Evolutionary conservation across 2,329 filamentous ascomycete species (phyloP).

Genomic region (Sporothrix phasma): DNA sequence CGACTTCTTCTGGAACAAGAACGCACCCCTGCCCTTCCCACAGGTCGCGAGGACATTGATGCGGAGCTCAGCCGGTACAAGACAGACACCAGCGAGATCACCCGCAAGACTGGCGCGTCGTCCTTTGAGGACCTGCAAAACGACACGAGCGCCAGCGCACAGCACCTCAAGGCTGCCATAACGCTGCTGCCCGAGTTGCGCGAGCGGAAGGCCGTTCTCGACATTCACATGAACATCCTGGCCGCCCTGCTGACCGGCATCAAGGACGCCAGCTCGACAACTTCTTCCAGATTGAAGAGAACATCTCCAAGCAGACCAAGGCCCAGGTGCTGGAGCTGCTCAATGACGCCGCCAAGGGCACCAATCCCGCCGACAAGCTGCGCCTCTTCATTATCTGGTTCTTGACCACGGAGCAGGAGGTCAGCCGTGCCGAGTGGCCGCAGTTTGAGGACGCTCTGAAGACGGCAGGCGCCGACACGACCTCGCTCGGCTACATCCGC

Average conservation of each 20-base stretch:
- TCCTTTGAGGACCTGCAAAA: constrained; percentile 88
- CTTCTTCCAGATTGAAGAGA: constrained; percentile 92
- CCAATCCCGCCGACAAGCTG: constrained; percentile 77
- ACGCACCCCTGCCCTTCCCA: constrained; percentile 82
- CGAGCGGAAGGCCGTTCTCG: constrained; percentile 83
- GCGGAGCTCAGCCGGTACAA: constrained; percentile 89
- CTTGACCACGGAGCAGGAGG: constrained; percentile 82
- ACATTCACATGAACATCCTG: constrained; percentile 99
- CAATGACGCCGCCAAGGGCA: constrained; percentile 71
- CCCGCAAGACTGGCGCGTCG: constrained; percentile 85
- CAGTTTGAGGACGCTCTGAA: constrained; percentile 78
- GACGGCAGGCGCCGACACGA: constrained; percentile 63
- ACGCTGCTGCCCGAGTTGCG: constrained; percentile 83
- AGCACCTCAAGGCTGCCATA: constrained; percentile 92
- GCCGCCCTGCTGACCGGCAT: constrained; percentile 69
- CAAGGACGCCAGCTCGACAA: constrained; percentile 91
- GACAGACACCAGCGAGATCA: constrained; percentile 88
- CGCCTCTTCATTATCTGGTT: constrained; percentile 96
- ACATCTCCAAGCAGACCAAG: constrained; percentile 83
- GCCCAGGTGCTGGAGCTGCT: constrained; percentile 80
- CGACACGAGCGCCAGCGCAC: constrained; percentile 78
- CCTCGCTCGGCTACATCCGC: constrained; percentile 74
- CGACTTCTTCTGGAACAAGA: constrained; percentile 96
- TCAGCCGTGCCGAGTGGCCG: constrained; percentile 71
- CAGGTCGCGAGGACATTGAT: constrained; percentile 93